Percentiles rank a stretch among this genome's conserved stretches.
Conservation (phyloP, 768 basidiomycete species). For the Mycena galericulata region DNA sequence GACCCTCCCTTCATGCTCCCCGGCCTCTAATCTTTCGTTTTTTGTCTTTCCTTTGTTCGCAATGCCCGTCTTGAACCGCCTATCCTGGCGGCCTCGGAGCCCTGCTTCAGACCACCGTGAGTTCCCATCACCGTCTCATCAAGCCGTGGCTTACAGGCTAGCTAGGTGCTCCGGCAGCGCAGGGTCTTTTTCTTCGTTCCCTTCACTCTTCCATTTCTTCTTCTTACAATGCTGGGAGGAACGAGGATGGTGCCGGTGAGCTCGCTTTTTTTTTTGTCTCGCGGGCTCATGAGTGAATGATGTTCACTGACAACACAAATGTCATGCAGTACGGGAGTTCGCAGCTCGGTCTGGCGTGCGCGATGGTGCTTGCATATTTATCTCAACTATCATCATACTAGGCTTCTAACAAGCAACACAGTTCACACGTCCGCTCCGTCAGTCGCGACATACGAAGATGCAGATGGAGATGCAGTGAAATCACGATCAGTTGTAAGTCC, state of each 20-base stretch:
- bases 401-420: constrained; percentile 19
- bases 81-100: constrained; percentile 9
- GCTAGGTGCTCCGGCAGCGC: constrained; percentile 34
- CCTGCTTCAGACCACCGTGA: constrained; percentile 25
- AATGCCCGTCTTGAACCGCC: constrained; percentile 29
- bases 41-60: constrained; percentile 7
- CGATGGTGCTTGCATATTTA: constrained; percentile 11
- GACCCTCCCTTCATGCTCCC: constrained; percentile 30
- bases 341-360: constrained; percentile 3
- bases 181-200: constrained; percentile 6
- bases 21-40: background rate
- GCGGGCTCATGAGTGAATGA: background rate
- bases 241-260: constrained; percentile 6
- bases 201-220: constrained; percentile 13
- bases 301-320: constrained; percentile 9
- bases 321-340: constrained; percentile 21
- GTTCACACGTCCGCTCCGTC: constrained; percentile 20
- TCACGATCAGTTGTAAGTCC: constrained; percentile 26
- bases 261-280: background rate
- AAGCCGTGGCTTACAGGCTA: background rate
- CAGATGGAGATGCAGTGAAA: constrained; percentile 17
- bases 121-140: background rate
- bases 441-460: constrained; percentile 25
- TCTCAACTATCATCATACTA: constrained; percentile 15
- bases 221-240: constrained; percentile 11